Percentiles rank a stretch among this genome's conserved stretches.
Conservation (phyloP, 2,329 filamentous ascomycete species). For the Fusarium lateritium region DNA sequence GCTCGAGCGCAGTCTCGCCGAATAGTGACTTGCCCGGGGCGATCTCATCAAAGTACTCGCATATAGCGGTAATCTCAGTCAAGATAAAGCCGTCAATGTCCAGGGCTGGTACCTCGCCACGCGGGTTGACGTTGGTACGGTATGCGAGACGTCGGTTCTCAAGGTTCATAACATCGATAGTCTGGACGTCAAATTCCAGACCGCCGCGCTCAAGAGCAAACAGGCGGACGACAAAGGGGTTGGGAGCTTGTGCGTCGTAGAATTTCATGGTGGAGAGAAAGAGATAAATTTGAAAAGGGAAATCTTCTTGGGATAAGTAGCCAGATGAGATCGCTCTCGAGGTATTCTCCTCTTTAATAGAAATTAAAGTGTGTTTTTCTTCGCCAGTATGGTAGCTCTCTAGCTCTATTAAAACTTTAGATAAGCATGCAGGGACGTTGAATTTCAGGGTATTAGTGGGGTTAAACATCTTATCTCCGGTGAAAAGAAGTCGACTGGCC, state of each 20-base stretch:
- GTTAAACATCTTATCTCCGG: no score
- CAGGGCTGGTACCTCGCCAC: background rate
- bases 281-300: no score
- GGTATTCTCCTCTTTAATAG: no score
- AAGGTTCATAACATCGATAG: background rate
- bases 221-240: background rate
- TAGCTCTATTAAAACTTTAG: no score
- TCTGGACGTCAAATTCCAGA: background rate
- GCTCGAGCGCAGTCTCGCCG: background rate
- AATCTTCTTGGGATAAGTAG: no score
- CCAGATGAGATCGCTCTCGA: no score
- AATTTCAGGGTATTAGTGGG: no score
- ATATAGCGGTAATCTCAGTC: background rate
- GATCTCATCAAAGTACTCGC: background rate
- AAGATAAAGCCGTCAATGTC: background rate
- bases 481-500: no score
- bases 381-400: no score
- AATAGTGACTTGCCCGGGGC: background rate
- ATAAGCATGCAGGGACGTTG: no score
- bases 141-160: background rate
- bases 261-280: background rate
- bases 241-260: background rate
- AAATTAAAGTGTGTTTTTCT: rapidly evolving
- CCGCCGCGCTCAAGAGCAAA: background rate
- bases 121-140: background rate